Evolutionary conservation across 345 rosid genomes (phyloP), one percentile per base, ranked within the genome.

Genomic region (Murraya paniculata): DNA sequence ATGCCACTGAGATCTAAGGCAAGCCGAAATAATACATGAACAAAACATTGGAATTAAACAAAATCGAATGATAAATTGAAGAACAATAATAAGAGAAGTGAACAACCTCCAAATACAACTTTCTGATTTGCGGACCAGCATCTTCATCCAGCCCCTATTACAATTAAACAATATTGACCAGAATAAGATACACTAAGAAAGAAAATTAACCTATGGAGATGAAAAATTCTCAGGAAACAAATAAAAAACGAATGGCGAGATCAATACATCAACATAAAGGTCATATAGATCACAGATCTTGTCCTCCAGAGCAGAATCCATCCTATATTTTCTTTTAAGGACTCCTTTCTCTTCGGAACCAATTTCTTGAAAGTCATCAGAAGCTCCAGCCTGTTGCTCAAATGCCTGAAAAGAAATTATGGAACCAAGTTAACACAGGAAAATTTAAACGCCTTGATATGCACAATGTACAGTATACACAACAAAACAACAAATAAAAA

Each of bases 281-380:
- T 94, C 99, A 84, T 95, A 95, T 74, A 93, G 97, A 80, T 92
- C 99, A 86, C 98, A 95, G 79, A 95, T 82, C 86, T 87, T 95
- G 76, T 91, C 97, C 86, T 95, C 99, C 87, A 94, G 64, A 45
- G 72, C 81, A 22, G 86, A 62, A 75, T 94, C 94, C 97, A 95
- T 88, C 81, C 84, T 85, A 78, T 84, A 83, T 79, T 87, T 94
- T 84, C 79, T 88, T 86, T 86, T 87, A 27, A 83, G 38, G 56
- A 75, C 71, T 82, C 84, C 84, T 83, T 87, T 93, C 81, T 83
- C 91, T 71, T 85, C 88, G 18, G 87, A 48, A 67, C 79, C 86
- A 71, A n/a, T 75, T 78, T 90, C 97, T 82, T 89, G 92, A 80
- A 92, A 88, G 82, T 89, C 98, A 79, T 90, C 92, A 48, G 95